Conservation (phyloP, 2,329 filamentous ascomycete genomes). For the Trichothecium roseum region DNA sequence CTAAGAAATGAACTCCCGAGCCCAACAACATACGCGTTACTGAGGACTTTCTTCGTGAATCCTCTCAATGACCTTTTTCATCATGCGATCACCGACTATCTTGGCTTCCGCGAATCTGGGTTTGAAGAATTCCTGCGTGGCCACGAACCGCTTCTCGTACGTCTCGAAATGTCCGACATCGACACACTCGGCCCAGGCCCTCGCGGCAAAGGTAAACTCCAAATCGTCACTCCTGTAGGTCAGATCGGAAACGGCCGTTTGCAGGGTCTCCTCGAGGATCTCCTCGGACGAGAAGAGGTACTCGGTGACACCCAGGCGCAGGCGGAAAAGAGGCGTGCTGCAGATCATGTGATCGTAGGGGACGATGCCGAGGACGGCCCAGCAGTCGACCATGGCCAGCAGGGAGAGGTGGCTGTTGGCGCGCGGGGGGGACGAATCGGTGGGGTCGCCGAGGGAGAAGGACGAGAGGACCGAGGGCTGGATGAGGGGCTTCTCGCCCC, state of each 20-base stretch:
- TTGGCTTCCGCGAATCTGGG: constrained; percentile 82
- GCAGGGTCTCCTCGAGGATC: constrained; percentile 74
- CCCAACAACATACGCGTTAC: not conserved
- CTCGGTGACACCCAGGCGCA: constrained; percentile 96
- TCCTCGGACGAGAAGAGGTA: constrained; percentile 79
- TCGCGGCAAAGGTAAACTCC: constrained; percentile 93
- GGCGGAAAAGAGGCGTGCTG: constrained; percentile 90
- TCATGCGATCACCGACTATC: constrained; percentile 89
- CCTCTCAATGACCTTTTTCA: constrained; percentile 85
- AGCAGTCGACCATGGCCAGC: constrained; percentile 96
- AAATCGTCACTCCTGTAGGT: constrained; percentile 92
- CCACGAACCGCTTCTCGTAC: constrained; percentile 83
- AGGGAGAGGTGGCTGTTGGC: constrained; percentile 92
- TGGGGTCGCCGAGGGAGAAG: constrained; percentile 69
- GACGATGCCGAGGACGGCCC: constrained; percentile 85
- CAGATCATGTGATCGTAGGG: constrained; percentile 99
- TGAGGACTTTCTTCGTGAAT: constrained; percentile 27
- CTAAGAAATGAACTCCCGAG: not conserved
- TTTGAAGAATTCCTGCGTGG: constrained; percentile 85
- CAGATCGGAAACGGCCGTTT: constrained; percentile 78
- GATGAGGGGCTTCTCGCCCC: constrained; percentile 57
- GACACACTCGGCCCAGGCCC: constrained; percentile 93
- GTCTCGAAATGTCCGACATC: constrained; percentile 84
- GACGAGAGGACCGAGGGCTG: constrained; percentile 78
- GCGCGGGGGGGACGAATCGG: constrained; percentile 43